These are phyloP conservation scores for Psilocybe cubensis DNA, from an alignment of 768 basidiomycete species.

Conservation along the genomic window DNA sequence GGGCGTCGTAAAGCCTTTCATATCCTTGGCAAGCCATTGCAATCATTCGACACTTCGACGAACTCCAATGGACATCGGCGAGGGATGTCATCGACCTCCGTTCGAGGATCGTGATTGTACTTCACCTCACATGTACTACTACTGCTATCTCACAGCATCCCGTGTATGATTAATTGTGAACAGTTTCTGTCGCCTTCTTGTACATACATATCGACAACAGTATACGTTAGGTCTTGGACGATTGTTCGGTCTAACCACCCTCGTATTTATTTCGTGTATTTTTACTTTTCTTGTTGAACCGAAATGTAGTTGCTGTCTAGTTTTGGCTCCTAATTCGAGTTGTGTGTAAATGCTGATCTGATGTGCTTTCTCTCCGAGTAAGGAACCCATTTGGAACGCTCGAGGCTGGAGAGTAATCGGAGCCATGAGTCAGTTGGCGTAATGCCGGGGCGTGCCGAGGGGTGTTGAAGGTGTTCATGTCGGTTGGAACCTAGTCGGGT, in stretches of 20 bases:
- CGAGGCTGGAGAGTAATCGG: not conserved
- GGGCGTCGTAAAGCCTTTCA: conserved; percentile 72
- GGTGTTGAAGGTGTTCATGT: conserved; percentile 11
- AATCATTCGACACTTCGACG: conserved; percentile 37
- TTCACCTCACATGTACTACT: conserved; percentile 25
- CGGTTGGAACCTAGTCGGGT: conserved; percentile 14
- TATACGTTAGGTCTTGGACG: conserved; percentile 4
- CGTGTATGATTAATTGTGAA: conserved; percentile 30
- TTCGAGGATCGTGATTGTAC: conserved; percentile 38
- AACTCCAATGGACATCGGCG: conserved; percentile 46
- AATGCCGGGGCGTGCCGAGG: conserved; percentile 23
- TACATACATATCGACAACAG: conserved; percentile 20
- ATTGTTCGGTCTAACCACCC: conserved; percentile 10
- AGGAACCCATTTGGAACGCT: not conserved
- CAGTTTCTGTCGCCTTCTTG: conserved; percentile 26
- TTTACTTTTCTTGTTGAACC: conserved; percentile 16
- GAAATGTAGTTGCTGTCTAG: conserved; percentile 17
- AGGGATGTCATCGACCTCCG: conserved; percentile 54
- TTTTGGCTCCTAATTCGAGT: conserved; percentile 2
- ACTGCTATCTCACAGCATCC: conserved; percentile 24
- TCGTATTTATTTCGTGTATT: conserved; percentile 25
- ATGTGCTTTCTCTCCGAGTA: not conserved
- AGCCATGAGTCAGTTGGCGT: not conserved
- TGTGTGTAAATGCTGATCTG: conserved; percentile 9
- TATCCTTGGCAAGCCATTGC: conserved; percentile 61